A percentile compares a stretch with the other conserved stretches of the same genome.
These are phyloP conservation scores for Diaporthe helianthi DNA, from an alignment of 2,329 filamentous ascomycete genomes.

Conservation along the genomic window DNA sequence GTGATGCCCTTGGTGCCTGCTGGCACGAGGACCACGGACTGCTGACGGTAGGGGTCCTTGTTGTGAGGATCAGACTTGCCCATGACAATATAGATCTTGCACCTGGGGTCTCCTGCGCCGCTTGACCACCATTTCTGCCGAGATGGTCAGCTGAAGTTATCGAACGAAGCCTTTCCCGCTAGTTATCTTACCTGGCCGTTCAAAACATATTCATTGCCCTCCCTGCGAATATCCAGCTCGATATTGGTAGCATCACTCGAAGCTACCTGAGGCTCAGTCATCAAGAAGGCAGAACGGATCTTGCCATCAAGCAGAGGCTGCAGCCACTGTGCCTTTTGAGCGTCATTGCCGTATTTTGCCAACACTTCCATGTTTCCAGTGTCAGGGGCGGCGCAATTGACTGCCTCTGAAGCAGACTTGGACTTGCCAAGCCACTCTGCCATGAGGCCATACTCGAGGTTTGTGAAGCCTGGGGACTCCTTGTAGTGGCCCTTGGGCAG, in stretches of 20 bases:
- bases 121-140: conserved; percentile 97
- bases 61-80: conserved; percentile 85
- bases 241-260: conserved; percentile 95
- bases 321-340: conserved; percentile 86
- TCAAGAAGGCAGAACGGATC: conserved; percentile 89
- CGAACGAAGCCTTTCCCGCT: not conserved
- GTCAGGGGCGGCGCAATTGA: conserved; percentile 89
- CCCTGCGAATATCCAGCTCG: conserved; percentile 78
- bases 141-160: not conserved
- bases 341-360: conserved; percentile 87
- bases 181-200: conserved; percentile 75
- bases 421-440: conserved; percentile 94
- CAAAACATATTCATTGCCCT: conserved; percentile 88
- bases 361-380: conserved; percentile 97
- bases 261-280: conserved; percentile 91
- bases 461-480: conserved; percentile 92
- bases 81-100: conserved; percentile 95
- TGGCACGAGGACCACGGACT: conserved; percentile 91
- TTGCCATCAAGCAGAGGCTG: conserved; percentile 80
- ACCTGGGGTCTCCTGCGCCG: conserved; percentile 90
- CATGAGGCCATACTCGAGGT: conserved; percentile 97
- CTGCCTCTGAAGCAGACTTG: conserved; percentile 80
- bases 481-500: conserved; percentile 93
- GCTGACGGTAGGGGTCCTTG: conserved; percentile 82
- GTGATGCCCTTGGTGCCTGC: conserved; percentile 82